phyloP scores from a whole-genome alignment of 305 asterid species.

The Solanum hybrid region DNA sequence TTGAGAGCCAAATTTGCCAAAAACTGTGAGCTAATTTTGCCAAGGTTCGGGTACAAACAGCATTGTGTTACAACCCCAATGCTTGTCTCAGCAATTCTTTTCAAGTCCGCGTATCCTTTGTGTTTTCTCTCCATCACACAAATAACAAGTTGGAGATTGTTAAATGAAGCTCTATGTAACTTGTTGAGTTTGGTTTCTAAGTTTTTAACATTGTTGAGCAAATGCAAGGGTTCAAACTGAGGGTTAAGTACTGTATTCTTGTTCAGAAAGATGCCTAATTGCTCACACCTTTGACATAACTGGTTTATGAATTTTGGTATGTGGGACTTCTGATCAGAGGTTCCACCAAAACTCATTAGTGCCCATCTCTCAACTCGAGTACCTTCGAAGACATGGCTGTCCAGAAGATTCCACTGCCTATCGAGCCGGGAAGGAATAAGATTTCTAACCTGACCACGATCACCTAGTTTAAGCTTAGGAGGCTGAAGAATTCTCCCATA shows the following conservation, averaged over 20 bases:
- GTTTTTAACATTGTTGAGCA: conserved; percentile 58
- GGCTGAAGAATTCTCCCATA: conserved; percentile 86
- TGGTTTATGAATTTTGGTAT: conserved; percentile 61
- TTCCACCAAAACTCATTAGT: conserved; percentile 77
- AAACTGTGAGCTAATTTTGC: conserved; percentile 55
- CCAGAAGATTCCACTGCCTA: conserved; percentile 86
- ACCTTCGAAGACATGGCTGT: conserved; percentile 83
- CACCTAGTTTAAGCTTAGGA: conserved; percentile 85
- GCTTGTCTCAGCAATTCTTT: conserved; percentile 75
- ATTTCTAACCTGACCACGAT: conserved; percentile 59
- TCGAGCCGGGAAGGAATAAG: conserved; percentile 75
- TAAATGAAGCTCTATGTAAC: conserved; percentile 47
- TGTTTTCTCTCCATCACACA: conserved; percentile 95
- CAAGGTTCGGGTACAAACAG: conserved; percentile 69
- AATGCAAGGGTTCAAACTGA: conserved; percentile 69
- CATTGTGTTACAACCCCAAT: conserved; percentile 83
- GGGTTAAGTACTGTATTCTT: conserved; percentile 42
- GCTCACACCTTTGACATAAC: conserved; percentile 63
- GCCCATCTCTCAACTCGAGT: conserved; percentile 79
- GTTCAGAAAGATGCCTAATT: conserved; percentile 66
- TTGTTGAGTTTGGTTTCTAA: conserved; percentile 65
- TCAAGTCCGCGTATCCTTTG: conserved; percentile 87
- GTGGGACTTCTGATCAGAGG: conserved; percentile 52
- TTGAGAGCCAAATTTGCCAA: conserved; percentile 84
- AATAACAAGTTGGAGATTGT: conserved; percentile 70